A percentile compares a stretch with the other conserved stretches of the same genome.
These are phyloP conservation scores for Chaetoceros muelleri DNA, from an alignment of 108 stramenopile genomes.

Conservation along the genomic window DNA sequence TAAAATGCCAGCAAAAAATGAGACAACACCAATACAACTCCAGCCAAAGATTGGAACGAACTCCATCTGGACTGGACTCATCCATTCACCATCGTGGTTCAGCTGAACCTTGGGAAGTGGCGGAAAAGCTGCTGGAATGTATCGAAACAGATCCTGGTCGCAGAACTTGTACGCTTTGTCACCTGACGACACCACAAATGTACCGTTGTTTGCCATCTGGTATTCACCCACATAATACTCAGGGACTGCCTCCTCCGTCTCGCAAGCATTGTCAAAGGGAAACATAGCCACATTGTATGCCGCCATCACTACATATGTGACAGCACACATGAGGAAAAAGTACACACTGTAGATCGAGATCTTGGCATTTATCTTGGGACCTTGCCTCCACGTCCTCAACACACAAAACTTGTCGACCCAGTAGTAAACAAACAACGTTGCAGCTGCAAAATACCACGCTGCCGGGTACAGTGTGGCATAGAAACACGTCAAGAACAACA, in stretches of 20 bases:
- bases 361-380: constrained; percentile 2
- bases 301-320: constrained; percentile 6
- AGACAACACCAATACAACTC: constrained; percentile 6
- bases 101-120: not conserved
- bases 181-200: not conserved
- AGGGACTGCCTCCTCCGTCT: not conserved
- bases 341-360: constrained; percentile 4
- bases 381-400: constrained; percentile 8
- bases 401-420: constrained; percentile 14
- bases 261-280: constrained; percentile 16
- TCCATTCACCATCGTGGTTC: not conserved
- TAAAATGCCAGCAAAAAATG: not conserved
- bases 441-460: constrained; percentile 8
- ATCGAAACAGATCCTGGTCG: constrained; percentile 12
- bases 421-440: constrained; percentile 1
- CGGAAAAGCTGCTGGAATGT: constrained; percentile 6
- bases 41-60: constrained; percentile 5
- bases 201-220: not conserved
- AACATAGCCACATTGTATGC: constrained; percentile 12
- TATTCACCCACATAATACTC: constrained; percentile 3
- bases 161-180: constrained; percentile 7
- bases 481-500: constrained; percentile 13
- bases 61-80: not conserved
- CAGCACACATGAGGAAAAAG: constrained; percentile 5
- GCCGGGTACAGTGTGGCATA: constrained; percentile 12